These are phyloP conservation scores for Lactarius quietus DNA, from an alignment of 768 basidiomycete species.

Conservation along the genomic window DNA sequence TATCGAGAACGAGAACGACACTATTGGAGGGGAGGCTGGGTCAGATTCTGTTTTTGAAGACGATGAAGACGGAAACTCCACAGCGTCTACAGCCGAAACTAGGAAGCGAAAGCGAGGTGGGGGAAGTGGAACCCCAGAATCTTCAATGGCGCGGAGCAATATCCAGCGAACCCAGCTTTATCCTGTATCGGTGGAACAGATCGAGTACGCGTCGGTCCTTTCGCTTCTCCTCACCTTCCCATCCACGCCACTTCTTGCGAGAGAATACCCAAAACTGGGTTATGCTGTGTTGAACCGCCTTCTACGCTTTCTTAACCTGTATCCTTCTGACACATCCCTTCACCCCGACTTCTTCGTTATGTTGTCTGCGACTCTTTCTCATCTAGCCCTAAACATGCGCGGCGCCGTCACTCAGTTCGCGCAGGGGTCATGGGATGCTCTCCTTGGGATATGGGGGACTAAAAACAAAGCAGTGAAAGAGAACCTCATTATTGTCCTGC, in stretches of 20 bases:
- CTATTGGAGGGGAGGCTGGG: conserved; percentile 30
- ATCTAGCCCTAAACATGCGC: conserved; percentile 74
- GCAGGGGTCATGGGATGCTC: conserved; percentile 51
- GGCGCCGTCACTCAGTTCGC: conserved; percentile 59
- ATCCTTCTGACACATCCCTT: conserved; percentile 71
- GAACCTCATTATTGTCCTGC: conserved; percentile 68
- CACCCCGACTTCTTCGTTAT: conserved; percentile 71
- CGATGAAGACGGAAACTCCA: conserved; percentile 34
- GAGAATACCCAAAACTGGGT: conserved; percentile 40
- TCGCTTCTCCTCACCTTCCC: conserved; percentile 55
- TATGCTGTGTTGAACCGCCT: conserved; percentile 57
- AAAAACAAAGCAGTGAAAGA: conserved; percentile 79
- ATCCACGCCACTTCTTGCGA: conserved; percentile 52
- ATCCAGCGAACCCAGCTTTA: conserved; percentile 24
- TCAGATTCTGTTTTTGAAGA: conserved; percentile 32
- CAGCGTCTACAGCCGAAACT: conserved; percentile 23
- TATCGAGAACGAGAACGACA: conserved; percentile 31
- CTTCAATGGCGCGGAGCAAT: conserved; percentile 14
- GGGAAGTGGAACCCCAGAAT: conserved; percentile 13
- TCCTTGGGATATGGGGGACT: conserved; percentile 74
- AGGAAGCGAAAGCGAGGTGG: conserved; percentile 38
- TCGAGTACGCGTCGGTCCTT: conserved; percentile 68
- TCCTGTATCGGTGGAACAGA: conserved; percentile 52
- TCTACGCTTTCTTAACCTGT: conserved; percentile 57
- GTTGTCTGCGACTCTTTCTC: conserved; percentile 64